These are phyloP conservation scores for Mycena filopes DNA, from an alignment of 768 basidiomycete species.

Conservation along the genomic window DNA sequence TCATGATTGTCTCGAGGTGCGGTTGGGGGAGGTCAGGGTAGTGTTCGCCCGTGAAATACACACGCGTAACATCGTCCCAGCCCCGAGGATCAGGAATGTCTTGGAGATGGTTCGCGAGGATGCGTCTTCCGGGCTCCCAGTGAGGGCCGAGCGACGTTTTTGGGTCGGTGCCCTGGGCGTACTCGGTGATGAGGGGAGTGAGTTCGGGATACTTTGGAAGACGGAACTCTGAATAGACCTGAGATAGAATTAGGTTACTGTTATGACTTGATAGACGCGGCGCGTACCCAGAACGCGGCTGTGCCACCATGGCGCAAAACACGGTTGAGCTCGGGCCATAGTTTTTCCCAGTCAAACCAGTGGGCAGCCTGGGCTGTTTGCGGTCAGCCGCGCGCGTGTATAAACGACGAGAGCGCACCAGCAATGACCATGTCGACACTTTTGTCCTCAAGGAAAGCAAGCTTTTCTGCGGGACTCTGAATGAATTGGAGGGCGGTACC, in stretches of 20 bases:
- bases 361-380: constrained; percentile 78
- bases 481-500: constrained; percentile 41
- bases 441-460: constrained; percentile 57
- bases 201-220: constrained; percentile 68
- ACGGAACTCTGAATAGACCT: constrained; percentile 81
- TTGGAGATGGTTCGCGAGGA: constrained; percentile 76
- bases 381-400: not conserved
- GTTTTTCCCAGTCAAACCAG: constrained; percentile 81
- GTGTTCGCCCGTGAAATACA: constrained; percentile 67
- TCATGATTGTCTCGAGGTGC: constrained; percentile 61
- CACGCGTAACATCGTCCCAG: constrained; percentile 56
- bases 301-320: constrained; percentile 71
- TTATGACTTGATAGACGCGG: constrained; percentile 28
- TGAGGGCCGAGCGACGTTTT: constrained; percentile 70
- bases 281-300: constrained; percentile 80
- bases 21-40: constrained; percentile 49
- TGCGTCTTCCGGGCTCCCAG: constrained; percentile 84
- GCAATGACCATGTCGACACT: constrained; percentile 76
- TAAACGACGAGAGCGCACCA: constrained; percentile 52
- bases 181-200: constrained; percentile 67
- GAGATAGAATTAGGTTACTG: constrained; percentile 1
- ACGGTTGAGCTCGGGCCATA: constrained; percentile 75
- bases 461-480: constrained; percentile 63
- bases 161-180: constrained; percentile 69
- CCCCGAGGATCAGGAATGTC: constrained; percentile 56